These are phyloP conservation scores for Claviceps purpurea DNA, from an alignment of 2,329 filamentous ascomycete species.

Conservation along the genomic window DNA sequence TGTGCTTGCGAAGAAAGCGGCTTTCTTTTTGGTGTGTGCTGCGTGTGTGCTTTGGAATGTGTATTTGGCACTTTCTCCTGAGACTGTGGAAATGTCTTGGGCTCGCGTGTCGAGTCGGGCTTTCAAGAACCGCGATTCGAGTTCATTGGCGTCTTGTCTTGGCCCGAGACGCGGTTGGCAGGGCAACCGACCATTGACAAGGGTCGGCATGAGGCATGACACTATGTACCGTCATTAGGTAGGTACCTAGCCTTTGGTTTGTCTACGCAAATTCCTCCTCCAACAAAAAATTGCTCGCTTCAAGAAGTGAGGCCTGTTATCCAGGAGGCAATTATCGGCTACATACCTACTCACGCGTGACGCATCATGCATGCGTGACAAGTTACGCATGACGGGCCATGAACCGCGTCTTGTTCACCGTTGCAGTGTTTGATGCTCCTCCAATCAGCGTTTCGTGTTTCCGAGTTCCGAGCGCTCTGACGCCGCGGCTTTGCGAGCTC, in stretches of 20 bases:
- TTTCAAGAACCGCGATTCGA: not conserved
- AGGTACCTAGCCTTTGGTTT: too few species aligned
- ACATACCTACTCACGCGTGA: too few species aligned
- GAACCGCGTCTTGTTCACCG: too few species aligned
- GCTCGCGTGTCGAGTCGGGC: not conserved
- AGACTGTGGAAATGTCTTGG: not conserved
- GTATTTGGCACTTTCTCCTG: not conserved
- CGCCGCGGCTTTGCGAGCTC: not conserved
- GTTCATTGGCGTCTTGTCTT: not conserved
- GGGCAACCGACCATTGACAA: constrained; percentile 1
- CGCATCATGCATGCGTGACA: too few species aligned
- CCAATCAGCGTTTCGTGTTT: too few species aligned
- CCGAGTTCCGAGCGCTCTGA: not conserved
- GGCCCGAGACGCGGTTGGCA: constrained; percentile 2
- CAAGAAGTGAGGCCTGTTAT: too few species aligned
- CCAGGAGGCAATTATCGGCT: too few species aligned
- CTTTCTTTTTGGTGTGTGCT: not conserved
- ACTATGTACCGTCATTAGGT: not conserved
- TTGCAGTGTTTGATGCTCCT: too few species aligned
- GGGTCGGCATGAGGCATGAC: not conserved
- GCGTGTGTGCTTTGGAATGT: constrained; percentile 4
- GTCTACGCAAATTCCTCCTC: too few species aligned
- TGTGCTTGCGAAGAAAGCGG: not conserved
- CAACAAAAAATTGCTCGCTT: too few species aligned
- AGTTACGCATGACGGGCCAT: too few species aligned